phyloP scores from a whole-genome alignment of 495 filamentous ascomycete species.

The Penicillium chermesinum region DNA sequence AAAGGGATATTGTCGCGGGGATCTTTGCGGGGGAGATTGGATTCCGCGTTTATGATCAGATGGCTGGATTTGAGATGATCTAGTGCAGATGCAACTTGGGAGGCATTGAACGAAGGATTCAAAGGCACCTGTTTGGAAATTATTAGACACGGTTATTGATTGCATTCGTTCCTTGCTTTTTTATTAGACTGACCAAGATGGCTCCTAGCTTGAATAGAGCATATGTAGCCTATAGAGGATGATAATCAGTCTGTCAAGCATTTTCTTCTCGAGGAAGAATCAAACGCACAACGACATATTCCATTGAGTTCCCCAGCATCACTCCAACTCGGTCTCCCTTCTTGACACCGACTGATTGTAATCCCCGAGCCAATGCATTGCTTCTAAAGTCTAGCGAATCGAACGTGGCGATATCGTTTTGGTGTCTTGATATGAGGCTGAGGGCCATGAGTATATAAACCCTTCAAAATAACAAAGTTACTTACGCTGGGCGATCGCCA shows the following conservation, averaged over 20 bases:
- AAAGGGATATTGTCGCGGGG: conserved; percentile 73
- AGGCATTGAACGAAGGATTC: conserved; percentile 82
- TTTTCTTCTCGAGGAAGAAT: not conserved
- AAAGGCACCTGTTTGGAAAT: conserved; percentile 62
- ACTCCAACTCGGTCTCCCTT: conserved; percentile 87
- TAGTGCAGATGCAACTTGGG: conserved; percentile 73
- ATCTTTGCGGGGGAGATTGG: conserved; percentile 75
- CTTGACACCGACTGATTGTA: conserved; percentile 66
- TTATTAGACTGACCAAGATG: conserved; percentile 55
- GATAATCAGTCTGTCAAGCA: conserved; percentile 1
- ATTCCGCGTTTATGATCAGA: conserved; percentile 78
- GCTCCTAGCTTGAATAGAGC: conserved; percentile 90
- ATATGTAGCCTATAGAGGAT: conserved; percentile 57
- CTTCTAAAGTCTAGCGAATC: conserved; percentile 66
- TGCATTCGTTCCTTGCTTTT: not conserved
- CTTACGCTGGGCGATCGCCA: conserved; percentile 74
- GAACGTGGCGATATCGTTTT: conserved; percentile 64
- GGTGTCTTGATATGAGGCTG: conserved; percentile 64
- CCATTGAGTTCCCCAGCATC: conserved; percentile 77
- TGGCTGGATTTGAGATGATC: conserved; percentile 69
- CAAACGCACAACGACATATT: conserved; percentile 63
- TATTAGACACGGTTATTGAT: not conserved
- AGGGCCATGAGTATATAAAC: not conserved
- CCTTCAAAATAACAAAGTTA: not conserved
- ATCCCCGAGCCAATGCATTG: conserved; percentile 68